Evolutionary conservation across 495 filamentous ascomycete genomes (phyloP), one percentile per base, ranked within the genome.

Genomic region (Achaetomiella virescens): DNA sequence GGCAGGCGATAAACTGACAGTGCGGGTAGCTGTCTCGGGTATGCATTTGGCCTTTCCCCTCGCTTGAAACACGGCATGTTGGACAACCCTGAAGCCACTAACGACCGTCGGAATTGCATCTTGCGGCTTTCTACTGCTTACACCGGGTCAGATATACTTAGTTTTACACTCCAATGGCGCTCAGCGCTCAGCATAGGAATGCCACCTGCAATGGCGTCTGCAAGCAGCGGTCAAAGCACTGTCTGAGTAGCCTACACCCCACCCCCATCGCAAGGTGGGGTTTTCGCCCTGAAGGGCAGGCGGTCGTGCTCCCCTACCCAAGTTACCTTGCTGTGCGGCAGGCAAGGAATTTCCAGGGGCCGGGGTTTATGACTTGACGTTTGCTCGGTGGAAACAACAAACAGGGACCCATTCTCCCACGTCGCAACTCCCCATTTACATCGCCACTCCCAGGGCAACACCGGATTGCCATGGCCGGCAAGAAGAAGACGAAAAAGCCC

Each of bases 401-500:
- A 50, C 36, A 42, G n/a, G 35, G 41, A n/a, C n/a, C 52, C 36
- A 51, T 52, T 58, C 46, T 52, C 45, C 35, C 35, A 35, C 25
- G 36, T 33, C 25, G 37, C 41, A 24, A 47, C 40, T 31, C 42
- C 2, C 40, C 18, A 15, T 51, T 33, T 12, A 18, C 42, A 29
- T 42, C 40, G n/a, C 61, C 36, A 29, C 21, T 37, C 17, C 40
- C 25, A 20, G 47, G 29, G 9, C 54, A 24, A 38, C 15, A 35
- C 43, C 6, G 58, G 44, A 20, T 53, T 69, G 73, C 42, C 44
- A 90, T 91, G 88, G 84, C 85, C 48, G 86, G 83, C 57, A 88
- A 84, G 65, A 95, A 90, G 74, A 97, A 89, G 71, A 87, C 93
- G 70, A 92, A 88, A 71, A 96, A 96, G 75, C 74, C 87, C 43